Percentiles rank a stretch among this genome's conserved stretches.
Evolutionary conservation across 78 protist species (phyloP).

Genomic region (Dictyostelium citrinum): DNA sequence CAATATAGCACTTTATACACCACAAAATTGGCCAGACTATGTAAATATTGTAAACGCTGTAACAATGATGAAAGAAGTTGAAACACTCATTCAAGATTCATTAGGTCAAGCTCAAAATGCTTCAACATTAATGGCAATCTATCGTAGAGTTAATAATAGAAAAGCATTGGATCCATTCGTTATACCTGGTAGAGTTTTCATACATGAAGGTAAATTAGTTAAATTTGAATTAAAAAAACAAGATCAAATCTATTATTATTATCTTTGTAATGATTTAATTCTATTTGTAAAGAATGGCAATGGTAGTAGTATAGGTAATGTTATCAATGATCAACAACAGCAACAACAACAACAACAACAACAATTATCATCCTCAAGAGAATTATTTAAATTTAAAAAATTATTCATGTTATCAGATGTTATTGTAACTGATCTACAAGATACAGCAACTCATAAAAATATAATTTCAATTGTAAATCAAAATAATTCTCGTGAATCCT

Average conservation of each 20-base stretch:
- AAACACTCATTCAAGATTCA: conserved; percentile 34
- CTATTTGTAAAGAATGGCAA: conserved; percentile 42
- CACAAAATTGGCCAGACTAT: conserved; percentile 61
- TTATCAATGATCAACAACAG: neutral
- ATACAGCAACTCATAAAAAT: conserved; percentile 17
- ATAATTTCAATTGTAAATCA: conserved; percentile 43
- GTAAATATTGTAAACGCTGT: conserved; percentile 52
- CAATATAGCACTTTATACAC: conserved; percentile 19
- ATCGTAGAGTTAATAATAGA: conserved; percentile 53
- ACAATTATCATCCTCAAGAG: neutral
- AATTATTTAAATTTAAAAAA: conserved; percentile 40
- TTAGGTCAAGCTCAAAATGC: conserved; percentile 68
- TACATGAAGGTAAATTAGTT: conserved; percentile 64
- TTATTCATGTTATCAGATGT: conserved; percentile 31
- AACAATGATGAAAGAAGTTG: conserved; percentile 75
- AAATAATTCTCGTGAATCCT: conserved; percentile 4
- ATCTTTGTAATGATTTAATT: conserved; percentile 63
- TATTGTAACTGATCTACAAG: conserved; percentile 45
- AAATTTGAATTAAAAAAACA: conserved; percentile 64
- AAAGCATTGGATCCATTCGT: conserved; percentile 67
- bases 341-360: too few species aligned
- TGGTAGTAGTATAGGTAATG: neutral
- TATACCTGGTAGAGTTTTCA: conserved; percentile 45
- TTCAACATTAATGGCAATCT: conserved; percentile 50
- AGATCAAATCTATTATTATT: conserved; percentile 55